Conservation (phyloP, 2,329 filamentous ascomycete genomes). For the Sphaerulina populicola region DNA sequence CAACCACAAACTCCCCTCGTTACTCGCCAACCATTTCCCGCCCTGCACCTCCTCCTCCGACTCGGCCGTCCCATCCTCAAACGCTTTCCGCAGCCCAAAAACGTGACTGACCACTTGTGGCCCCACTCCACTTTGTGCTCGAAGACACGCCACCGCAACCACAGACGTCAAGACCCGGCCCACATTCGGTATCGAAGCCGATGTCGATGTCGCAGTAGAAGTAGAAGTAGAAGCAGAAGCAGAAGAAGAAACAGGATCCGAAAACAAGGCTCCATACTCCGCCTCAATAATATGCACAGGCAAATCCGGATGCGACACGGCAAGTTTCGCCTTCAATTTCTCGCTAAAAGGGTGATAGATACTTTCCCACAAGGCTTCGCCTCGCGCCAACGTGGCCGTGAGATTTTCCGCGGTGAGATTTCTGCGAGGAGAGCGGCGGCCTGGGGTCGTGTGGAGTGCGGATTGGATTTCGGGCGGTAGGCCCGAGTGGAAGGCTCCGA, state of each 20-base stretch:
- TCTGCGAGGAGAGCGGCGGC: constrained; percentile 25
- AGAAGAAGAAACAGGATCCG: no score
- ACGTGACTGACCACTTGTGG: constrained; percentile 76
- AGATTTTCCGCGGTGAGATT: constrained; percentile 42
- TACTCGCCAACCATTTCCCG: constrained; percentile 54
- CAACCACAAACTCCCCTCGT: constrained; percentile 58
- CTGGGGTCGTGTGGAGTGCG: constrained; percentile 41
- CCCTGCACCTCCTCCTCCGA: constrained; percentile 50
- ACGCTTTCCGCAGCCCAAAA: constrained; percentile 68
- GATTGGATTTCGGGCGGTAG: constrained; percentile 51
- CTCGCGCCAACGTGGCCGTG: constrained; percentile 48
- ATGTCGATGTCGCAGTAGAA: constrained; percentile 29
- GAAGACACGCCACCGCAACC: constrained; percentile 63
- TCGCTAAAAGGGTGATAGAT: constrained; percentile 67
- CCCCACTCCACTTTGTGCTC: constrained; percentile 72
- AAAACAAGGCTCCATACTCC: constrained; percentile 66
- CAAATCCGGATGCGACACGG: constrained; percentile 68
- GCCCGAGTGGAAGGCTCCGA: constrained; percentile 59
- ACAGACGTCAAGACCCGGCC: constrained; percentile 65
- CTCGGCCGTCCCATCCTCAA: constrained; percentile 55
- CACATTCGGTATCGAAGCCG: constrained; percentile 44
- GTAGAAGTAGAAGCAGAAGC: no score
- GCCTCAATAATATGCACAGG: constrained; percentile 69
- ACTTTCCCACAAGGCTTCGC: constrained; percentile 61
- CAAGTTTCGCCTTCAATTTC: constrained; percentile 64